A percentile compares a stretch with the other conserved stretches of the same genome.
Evolutionary conservation across 305 asterid genomes (phyloP).

Genomic region (Rubia peregrina): DNA sequence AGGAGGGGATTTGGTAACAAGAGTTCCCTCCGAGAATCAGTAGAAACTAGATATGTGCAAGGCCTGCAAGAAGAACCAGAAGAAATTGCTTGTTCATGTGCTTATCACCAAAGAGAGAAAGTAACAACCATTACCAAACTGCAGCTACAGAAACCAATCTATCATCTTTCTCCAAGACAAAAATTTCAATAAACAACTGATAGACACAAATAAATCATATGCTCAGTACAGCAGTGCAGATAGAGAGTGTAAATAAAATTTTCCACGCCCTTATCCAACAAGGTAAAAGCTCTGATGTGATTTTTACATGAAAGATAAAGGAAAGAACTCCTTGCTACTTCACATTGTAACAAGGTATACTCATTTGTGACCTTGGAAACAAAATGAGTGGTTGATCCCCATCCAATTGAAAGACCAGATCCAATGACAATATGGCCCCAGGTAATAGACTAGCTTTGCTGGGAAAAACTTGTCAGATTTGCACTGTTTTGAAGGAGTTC

Average conservation of each 20-base stretch:
- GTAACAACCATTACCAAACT: background rate
- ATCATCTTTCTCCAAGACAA: background rate
- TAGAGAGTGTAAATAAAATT: background rate
- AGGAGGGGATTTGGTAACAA: slow-evolving; percentile 22
- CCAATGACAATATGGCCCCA: background rate
- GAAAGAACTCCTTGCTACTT: background rate
- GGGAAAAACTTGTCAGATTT: background rate
- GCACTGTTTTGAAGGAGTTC: background rate
- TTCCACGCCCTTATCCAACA: background rate
- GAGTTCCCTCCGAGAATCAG: slow-evolving; percentile 29
- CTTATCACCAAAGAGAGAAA: background rate
- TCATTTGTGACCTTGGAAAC: background rate
- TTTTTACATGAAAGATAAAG: background rate
- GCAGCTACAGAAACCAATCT: background rate
- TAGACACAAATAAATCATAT: background rate
- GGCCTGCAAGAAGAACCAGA: slow-evolving; percentile 26
- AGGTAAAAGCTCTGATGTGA: background rate
- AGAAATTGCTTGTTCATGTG: background rate
- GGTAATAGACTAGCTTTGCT: background rate
- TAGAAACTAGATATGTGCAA: slow-evolving; percentile 12
- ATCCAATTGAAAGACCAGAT: slow-evolving; percentile 5
- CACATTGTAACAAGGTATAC: background rate
- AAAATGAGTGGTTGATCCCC: background rate
- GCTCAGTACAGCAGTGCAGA: background rate
- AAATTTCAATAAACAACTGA: background rate